A percentile compares a stretch with the other conserved stretches of the same genome.
Evolutionary conservation across 768 basidiomycete species (phyloP).

Genomic region (Zangia roseola): DNA sequence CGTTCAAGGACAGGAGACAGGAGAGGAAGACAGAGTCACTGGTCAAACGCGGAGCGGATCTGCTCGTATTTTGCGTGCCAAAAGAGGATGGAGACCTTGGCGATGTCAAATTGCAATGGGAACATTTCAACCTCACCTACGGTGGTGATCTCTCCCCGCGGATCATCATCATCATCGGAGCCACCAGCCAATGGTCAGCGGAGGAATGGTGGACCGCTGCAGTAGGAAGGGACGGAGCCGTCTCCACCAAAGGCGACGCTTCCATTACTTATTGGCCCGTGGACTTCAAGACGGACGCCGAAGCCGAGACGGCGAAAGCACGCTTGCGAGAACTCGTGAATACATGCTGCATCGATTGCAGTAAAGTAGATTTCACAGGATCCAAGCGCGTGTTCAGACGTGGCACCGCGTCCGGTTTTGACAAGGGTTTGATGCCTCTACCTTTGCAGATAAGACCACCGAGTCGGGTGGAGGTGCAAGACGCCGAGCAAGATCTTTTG

Average conservation of each 20-base stretch:
- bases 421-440: conserved; percentile 1
- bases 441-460: conserved; percentile 1
- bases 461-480: not conserved
- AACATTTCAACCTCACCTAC: conserved; percentile 25
- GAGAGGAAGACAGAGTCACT: conserved; percentile 6
- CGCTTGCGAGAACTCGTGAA: conserved; percentile 16
- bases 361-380: conserved; percentile 6
- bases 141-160: conserved; percentile 27
- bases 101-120: conserved; percentile 24
- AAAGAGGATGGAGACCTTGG: not conserved
- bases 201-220: conserved; percentile 20
- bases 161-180: conserved; percentile 25
- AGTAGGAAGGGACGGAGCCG: not conserved
- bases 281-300: not conserved
- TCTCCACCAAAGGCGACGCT: not conserved
- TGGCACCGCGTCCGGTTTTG: not conserved
- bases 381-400: conserved; percentile 13
- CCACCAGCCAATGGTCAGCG: conserved; percentile 9
- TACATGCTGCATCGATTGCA: conserved; percentile 26
- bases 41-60: conserved; percentile 22
- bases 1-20: not conserved
- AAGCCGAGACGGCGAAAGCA: conserved; percentile 1
- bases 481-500: conserved; percentile 11
- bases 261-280: conserved; percentile 21
- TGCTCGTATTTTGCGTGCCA: conserved; percentile 24